Percentiles rank a stretch among this genome's conserved stretches.
Evolutionary conservation across 192 early-diverging fungal species (phyloP).

Genomic region (Podila horticola): DNA sequence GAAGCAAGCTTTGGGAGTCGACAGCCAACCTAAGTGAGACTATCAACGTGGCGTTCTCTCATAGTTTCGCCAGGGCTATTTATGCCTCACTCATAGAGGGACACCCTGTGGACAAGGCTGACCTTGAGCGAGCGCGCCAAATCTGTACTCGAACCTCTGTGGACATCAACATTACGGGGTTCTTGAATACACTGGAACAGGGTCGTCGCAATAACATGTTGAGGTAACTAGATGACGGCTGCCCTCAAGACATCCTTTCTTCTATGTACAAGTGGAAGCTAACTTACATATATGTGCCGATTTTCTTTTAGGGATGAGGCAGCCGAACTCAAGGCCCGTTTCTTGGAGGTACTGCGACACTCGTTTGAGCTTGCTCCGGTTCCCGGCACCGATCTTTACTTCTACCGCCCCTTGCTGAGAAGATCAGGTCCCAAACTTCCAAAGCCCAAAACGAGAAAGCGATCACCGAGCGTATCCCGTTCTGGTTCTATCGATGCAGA

Average conservation of each 20-base stretch:
- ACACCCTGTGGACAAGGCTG: conserved; percentile 51
- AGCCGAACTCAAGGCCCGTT: conserved; percentile 55
- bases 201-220: conserved; percentile 27
- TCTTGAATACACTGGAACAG: conserved; percentile 63
- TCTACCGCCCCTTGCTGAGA: conserved; percentile 66
- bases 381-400: conserved; percentile 60
- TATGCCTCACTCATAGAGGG: conserved; percentile 64
- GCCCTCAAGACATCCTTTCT: background rate
- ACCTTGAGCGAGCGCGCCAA: conserved; percentile 59
- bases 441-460: conserved; percentile 45
- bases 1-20: conserved; percentile 22
- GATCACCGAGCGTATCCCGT: conserved; percentile 45
- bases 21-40: conserved; percentile 45
- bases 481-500: conserved; percentile 48
- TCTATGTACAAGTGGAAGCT: background rate
- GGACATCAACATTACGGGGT: conserved; percentile 68
- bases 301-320: conserved; percentile 44
- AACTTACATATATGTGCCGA: background rate
- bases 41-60: conserved; percentile 59
- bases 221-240: conserved; percentile 23
- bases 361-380: conserved; percentile 67
- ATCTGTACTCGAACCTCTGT: conserved; percentile 58
- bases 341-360: conserved; percentile 65
- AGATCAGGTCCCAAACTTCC: conserved; percentile 32
- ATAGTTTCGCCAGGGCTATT: conserved; percentile 63